Conservation (phyloP, 129 eudicot genomes). For the Gnaphalium uliginosum region DNA sequence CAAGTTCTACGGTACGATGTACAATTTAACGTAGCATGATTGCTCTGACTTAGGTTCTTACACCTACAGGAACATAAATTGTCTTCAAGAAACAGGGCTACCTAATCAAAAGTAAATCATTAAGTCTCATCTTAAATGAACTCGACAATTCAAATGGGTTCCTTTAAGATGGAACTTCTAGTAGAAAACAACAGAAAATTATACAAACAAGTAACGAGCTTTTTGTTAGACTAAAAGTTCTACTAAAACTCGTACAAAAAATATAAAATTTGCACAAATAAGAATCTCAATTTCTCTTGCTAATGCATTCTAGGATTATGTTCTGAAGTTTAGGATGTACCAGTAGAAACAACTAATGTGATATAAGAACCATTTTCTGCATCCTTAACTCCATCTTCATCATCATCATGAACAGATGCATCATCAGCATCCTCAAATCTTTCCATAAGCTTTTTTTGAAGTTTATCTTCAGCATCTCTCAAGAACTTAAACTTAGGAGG, state of each 20-base stretch:
- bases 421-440: slow-evolving; percentile 33
- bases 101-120: background rate
- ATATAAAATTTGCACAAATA: slow-evolving; percentile 33
- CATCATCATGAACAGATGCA: slow-evolving; percentile 25
- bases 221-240: slow-evolving; percentile 29
- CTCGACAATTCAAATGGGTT: slow-evolving; percentile 22
- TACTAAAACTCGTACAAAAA: slow-evolving; percentile 29
- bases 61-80: background rate
- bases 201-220: slow-evolving; percentile 25
- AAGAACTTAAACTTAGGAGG: slow-evolving; percentile 80
- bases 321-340: slow-evolving; percentile 16
- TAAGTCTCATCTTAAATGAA: slow-evolving; percentile 5
- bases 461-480: slow-evolving; percentile 89
- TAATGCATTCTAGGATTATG: slow-evolving; percentile 17
- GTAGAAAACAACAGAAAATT: slow-evolving; percentile 6
- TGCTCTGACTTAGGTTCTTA: background rate
- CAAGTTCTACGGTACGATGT: slow-evolving; percentile 21
- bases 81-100: background rate
- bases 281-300: slow-evolving; percentile 5
- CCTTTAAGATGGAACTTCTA: slow-evolving; percentile 17
- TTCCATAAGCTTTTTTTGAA: slow-evolving; percentile 43
- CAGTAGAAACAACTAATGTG: slow-evolving; percentile 32
- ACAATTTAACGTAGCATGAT: slow-evolving; percentile 5
- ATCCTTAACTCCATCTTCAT: slow-evolving; percentile 22
- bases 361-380: slow-evolving; percentile 30